These are phyloP conservation scores for Fulvia fulva DNA, from an alignment of 2,329 filamentous ascomycete genomes.

Conservation along the genomic window DNA sequence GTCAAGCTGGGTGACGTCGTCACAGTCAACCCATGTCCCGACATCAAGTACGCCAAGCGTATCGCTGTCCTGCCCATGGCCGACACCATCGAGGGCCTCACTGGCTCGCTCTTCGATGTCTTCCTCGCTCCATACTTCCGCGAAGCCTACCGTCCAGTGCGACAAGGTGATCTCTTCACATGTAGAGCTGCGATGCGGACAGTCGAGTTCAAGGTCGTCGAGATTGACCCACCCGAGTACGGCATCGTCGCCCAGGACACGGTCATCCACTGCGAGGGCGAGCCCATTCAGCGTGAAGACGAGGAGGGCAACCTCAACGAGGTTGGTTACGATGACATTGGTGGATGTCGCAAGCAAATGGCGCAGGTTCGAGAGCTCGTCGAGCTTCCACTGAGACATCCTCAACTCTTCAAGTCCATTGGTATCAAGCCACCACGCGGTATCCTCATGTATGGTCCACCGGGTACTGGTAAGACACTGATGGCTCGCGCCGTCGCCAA, in stretches of 20 bases:
- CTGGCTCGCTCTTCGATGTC: slow-evolving; percentile 96
- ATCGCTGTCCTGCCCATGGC: slow-evolving; percentile 97
- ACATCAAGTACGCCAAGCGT: slow-evolving; percentile 99
- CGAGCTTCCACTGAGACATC: slow-evolving; percentile 91
- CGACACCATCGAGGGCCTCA: slow-evolving; percentile 95
- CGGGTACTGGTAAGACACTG: slow-evolving; percentile 98
- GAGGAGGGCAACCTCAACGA: slow-evolving; percentile 99
- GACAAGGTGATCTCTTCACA: slow-evolving; percentile 96
- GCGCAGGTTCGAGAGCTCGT: slow-evolving; percentile 98
- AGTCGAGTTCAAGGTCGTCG: slow-evolving; percentile 99
- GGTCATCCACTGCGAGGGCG: slow-evolving; percentile 97
- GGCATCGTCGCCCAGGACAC: slow-evolving; percentile 98
- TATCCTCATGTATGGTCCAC: slow-evolving; percentile 89
- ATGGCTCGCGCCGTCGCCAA: slow-evolving; percentile 99
- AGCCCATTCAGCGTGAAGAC: slow-evolving; percentile 94
- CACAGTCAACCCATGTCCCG: slow-evolving; percentile 93
- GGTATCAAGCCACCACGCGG: slow-evolving; percentile 99
- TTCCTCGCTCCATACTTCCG: slow-evolving; percentile 99
- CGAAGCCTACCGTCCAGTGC: slow-evolving; percentile 94
- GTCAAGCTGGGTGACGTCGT: slow-evolving; percentile 98
- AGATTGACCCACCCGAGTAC: slow-evolving; percentile 96
- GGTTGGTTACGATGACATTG: slow-evolving; percentile 98
- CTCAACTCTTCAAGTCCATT: slow-evolving; percentile 99
- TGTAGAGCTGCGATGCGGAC: slow-evolving; percentile 97
- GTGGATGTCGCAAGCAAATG: slow-evolving; percentile 99